phyloP scores from a whole-genome alignment of 768 basidiomycete species.

The Mycena alexandri region DNA sequence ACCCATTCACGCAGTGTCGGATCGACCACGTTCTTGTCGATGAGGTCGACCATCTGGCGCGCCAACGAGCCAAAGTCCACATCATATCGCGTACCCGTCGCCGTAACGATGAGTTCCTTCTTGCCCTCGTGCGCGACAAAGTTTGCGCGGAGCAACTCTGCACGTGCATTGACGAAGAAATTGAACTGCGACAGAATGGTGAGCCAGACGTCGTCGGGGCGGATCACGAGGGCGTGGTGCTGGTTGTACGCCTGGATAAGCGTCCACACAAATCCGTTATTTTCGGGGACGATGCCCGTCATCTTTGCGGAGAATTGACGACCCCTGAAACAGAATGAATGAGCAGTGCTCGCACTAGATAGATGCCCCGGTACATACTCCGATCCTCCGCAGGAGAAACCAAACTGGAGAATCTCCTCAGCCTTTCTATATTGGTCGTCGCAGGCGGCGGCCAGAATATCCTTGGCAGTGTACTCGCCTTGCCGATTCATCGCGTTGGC shows the following conservation, averaged over 20 bases:
- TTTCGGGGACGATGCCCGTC: slow-evolving; percentile 6
- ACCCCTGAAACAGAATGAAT: not conserved
- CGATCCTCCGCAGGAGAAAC: slow-evolving; percentile 6
- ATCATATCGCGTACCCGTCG: slow-evolving; percentile 2
- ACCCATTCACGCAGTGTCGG: slow-evolving; percentile 43
- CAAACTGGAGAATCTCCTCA: slow-evolving; percentile 15
- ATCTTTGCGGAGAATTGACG: not conserved
- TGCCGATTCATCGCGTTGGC: not conserved
- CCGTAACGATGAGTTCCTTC: slow-evolving; percentile 39
- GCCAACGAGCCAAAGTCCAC: slow-evolving; percentile 46
- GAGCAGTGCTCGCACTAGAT: not conserved
- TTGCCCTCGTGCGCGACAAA: slow-evolving; percentile 44
- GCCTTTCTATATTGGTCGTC: slow-evolving; percentile 7
- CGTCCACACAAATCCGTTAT: slow-evolving; percentile 43
- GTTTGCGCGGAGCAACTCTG: slow-evolving; percentile 42
- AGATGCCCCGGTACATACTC: not conserved
- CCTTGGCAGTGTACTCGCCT: not conserved
- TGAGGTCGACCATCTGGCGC: slow-evolving; percentile 34
- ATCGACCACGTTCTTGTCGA: slow-evolving; percentile 38
- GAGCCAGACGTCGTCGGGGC: slow-evolving; percentile 57
- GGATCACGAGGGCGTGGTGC: slow-evolving; percentile 48
- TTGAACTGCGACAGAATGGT: slow-evolving; percentile 47
- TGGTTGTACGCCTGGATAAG: slow-evolving; percentile 42
- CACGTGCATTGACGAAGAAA: slow-evolving; percentile 45
- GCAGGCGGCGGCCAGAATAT: slow-evolving; percentile 6